These are phyloP conservation scores for Aspergillus olivimuriae DNA, from an alignment of 495 filamentous ascomycete species.

Conservation along the genomic window DNA sequence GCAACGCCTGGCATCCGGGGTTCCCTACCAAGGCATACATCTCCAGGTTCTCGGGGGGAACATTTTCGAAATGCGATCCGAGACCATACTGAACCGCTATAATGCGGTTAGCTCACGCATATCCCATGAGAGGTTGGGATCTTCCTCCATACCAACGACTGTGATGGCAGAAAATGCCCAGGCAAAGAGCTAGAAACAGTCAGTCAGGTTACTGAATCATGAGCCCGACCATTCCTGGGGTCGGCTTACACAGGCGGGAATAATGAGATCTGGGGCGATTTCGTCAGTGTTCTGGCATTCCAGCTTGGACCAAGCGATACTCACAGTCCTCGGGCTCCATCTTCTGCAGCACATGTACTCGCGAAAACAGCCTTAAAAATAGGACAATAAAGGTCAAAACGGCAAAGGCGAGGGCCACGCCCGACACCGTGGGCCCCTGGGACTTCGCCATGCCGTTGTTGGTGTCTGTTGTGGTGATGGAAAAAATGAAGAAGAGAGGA, in stretches of 20 bases:
- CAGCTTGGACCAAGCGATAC: conserved; percentile 1
- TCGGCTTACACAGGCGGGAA: conserved; percentile 28
- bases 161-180: conserved; percentile 34
- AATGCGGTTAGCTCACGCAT: conserved; percentile 1
- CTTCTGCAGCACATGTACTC: conserved; percentile 26
- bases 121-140: not conserved
- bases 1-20: not conserved
- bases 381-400: conserved; percentile 28
- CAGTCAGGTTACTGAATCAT: conserved; percentile 4
- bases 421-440: conserved; percentile 25
- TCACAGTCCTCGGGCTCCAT: conserved; percentile 35
- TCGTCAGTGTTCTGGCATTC: not conserved
- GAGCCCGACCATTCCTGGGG: not conserved
- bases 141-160: conserved; percentile 23
- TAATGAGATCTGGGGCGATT: conserved; percentile 24
- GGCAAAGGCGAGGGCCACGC: conserved; percentile 30
- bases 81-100: conserved; percentile 31
- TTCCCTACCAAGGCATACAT: conserved; percentile 27
- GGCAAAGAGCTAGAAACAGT: conserved; percentile 19
- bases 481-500: no score
- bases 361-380: conserved; percentile 29
- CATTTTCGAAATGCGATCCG: conserved; percentile 22
- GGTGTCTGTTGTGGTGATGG: no score
- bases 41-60: conserved; percentile 13
- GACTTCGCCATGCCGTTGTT: conserved; percentile 16